Evolutionary conservation across 345 rosid genomes (phyloP).

Genomic region (Aurinia saxatilis): DNA sequence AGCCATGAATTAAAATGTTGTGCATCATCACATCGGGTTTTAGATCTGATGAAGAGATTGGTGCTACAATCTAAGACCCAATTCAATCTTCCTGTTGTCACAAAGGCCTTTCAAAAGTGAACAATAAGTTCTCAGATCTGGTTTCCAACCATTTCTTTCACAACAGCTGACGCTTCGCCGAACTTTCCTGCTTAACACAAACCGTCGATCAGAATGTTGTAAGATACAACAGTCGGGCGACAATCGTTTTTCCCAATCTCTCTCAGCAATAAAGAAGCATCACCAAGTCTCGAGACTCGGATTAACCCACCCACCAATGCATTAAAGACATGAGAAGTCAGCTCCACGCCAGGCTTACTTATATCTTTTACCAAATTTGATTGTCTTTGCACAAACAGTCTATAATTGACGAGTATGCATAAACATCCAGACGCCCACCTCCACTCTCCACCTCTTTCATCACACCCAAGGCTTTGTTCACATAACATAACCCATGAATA

Average conservation of each 20-base stretch:
- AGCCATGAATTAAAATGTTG: conserved; percentile 75
- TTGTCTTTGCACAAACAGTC: conserved; percentile 65
- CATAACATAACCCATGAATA: conserved; percentile 67
- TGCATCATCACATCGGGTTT: conserved; percentile 66
- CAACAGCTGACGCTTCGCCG: conserved; percentile 49
- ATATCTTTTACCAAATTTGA: conserved; percentile 38
- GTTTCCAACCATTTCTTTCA: conserved; percentile 64
- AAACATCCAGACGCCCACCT: conserved; percentile 45
- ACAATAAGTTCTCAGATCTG: conserved; percentile 76
- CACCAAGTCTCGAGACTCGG: conserved; percentile 51
- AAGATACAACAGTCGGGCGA: conserved; percentile 52
- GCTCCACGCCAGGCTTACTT: conserved; percentile 38
- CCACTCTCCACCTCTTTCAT: conserved; percentile 45
- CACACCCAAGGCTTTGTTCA: conserved; percentile 61
- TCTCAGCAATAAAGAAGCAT: conserved; percentile 49
- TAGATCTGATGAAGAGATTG: conserved; percentile 48
- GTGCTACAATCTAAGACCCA: conserved; percentile 63
- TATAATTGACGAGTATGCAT: conserved; percentile 65
- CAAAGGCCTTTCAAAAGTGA: conserved; percentile 69
- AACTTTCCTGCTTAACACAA: conserved; percentile 69
- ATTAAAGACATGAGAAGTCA: conserved; percentile 53
- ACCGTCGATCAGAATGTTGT: conserved; percentile 66
- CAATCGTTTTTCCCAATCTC: conserved; percentile 46
- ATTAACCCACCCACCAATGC: conserved; percentile 62
- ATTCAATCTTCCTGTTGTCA: conserved; percentile 50